Conservation (phyloP, 768 basidiomycete species). For the Tylopilus rubrobrunneus region DNA sequence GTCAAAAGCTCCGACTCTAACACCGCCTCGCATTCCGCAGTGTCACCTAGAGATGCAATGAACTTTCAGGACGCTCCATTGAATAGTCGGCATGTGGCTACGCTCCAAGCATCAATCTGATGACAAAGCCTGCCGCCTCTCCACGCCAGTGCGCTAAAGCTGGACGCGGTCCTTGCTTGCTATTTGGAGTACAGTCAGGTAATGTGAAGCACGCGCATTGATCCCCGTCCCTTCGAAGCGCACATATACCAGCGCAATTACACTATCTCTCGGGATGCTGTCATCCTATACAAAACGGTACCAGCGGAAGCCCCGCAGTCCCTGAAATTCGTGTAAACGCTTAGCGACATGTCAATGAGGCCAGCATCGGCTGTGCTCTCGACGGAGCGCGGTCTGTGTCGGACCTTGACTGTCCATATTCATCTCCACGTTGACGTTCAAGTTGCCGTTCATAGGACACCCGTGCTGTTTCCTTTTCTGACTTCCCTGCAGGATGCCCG, state of each 20-base stretch:
- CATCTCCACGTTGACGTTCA: constrained; percentile 17
- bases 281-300: constrained; percentile 18
- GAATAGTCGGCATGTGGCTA: constrained; percentile 1
- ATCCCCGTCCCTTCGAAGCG: constrained; percentile 25
- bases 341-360: constrained; percentile 16
- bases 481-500: constrained; percentile 20
- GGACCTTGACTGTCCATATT: constrained; percentile 11
- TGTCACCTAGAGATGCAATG: constrained; percentile 1
- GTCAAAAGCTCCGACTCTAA: not conserved
- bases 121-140: constrained; percentile 6
- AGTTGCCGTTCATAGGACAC: constrained; percentile 13
- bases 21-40: constrained; percentile 14
- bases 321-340: constrained; percentile 22
- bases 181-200: constrained; percentile 18
- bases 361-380: constrained; percentile 24
- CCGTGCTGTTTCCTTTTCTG: constrained; percentile 22
- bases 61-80: constrained; percentile 5
- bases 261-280: constrained; percentile 27
- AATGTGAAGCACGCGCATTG: constrained; percentile 16
- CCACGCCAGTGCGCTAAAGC: constrained; percentile 9
- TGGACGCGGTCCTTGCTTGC: constrained; percentile 7
- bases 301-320: constrained; percentile 15
- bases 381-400: constrained; percentile 12
- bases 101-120: constrained; percentile 6
- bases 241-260: constrained; percentile 12